Base-by-base conservation (phyloP, 2,329 filamentous ascomycete species). In the Pyrenophora teres region DNA sequence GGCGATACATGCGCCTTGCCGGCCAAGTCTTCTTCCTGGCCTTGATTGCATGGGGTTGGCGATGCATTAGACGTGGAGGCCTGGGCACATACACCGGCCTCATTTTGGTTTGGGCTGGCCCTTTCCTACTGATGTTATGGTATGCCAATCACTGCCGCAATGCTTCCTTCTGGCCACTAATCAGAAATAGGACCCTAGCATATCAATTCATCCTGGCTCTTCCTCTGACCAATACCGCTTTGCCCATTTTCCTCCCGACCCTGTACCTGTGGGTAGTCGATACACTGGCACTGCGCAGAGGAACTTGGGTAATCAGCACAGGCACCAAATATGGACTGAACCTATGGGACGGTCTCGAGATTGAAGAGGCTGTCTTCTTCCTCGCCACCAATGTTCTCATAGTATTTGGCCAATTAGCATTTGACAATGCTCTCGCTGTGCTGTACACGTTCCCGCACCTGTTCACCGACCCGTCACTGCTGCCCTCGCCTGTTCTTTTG, bases 341-440 rank as follows among this genome's bases (percentile, higher is more conserved):
- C 40, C 58, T 90, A 0, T 90, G 85, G 81, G 80, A 82, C 2
- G 81, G 81, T 6, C 71, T 91, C 25, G 88, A 91, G 43, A 78
- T 90, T 16, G 88, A 92, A 73, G 88, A 92, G 68, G 87, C 87
- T 0, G 60, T 87, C 6, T 91, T 91, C 76, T 92, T 92, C 70
- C 75, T 90, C 3, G 72, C 82, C 3, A 90, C 87, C 2, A 91
- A 91, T 66, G 76, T 76, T 0, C 73, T 92, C 16, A 85, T 92
- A 48, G 85, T 90, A 0, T 86, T 87, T 65, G 88, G 88, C 1
- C 75, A 88, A 19, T 76, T 85, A 1, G 85, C 87, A 0, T 87
- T 89, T 57, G 88, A 91, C 69, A 84, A 89, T 63, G 85, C 84
- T 3, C 65, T 89, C 31, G 84, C 87, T 1, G 79, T 91, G 12